Percentiles rank a stretch among this genome's conserved stretches.
Evolutionary conservation across 371 early-diverging fungal species (phyloP).

Genomic region (Syncephalastrum monosporum): DNA sequence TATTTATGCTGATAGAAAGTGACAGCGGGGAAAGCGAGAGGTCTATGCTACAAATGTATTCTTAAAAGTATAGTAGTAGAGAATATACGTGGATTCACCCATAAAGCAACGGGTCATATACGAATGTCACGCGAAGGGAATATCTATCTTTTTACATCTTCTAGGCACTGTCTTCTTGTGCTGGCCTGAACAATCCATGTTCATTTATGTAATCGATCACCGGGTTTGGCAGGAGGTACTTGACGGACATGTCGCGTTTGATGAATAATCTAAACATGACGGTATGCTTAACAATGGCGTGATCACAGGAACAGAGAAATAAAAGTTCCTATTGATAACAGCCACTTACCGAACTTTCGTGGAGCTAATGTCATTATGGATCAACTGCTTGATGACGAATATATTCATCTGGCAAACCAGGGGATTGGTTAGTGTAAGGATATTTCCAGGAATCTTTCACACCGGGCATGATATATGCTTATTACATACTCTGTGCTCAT

Average conservation of each 20-base stretch:
- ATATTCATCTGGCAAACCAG: constrained; percentile 71
- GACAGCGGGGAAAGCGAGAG: no score
- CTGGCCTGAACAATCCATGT: constrained; percentile 62
- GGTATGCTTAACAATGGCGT: constrained; percentile 1
- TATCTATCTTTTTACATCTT: no score
- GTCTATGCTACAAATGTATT: no score
- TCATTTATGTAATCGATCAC: constrained; percentile 91
- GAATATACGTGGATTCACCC: no score
- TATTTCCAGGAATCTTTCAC: not conserved
- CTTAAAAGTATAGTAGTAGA: no score
- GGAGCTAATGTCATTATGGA: constrained; percentile 95
- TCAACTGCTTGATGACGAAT: constrained; percentile 90
- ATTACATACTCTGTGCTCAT: constrained; percentile 72
- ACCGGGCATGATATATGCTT: constrained; percentile 3
- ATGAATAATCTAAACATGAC: constrained; percentile 74
- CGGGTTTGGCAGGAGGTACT: constrained; percentile 90
- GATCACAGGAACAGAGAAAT: not conserved
- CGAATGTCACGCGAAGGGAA: no score
- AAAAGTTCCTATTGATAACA: not conserved
- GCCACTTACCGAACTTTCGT: constrained; percentile 81
- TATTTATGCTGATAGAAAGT: no score
- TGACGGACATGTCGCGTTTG: constrained; percentile 92
- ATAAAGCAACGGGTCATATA: no score
- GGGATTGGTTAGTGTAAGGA: not conserved
- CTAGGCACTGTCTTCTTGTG: no score